phyloP scores from a whole-genome alignment of 208 protist genomes.

The Leishmania turanica region DNA sequence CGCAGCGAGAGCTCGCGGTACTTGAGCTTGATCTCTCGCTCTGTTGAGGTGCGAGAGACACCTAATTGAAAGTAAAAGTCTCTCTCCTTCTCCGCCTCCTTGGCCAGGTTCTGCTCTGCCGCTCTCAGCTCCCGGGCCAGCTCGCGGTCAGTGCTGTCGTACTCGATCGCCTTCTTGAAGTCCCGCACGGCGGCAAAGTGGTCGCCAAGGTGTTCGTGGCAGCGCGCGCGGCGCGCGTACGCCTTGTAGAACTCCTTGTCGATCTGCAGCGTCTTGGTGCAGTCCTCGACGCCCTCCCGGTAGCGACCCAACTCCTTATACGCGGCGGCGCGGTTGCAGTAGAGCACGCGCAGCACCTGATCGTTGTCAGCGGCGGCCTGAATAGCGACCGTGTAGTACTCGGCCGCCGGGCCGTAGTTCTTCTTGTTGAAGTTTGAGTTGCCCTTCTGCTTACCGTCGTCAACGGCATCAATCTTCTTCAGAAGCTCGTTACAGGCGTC shows the following conservation, averaged over 20 bases:
- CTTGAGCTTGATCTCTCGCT: constrained; percentile 85
- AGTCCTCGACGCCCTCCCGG: constrained; percentile 89
- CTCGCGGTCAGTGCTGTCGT: constrained; percentile 70
- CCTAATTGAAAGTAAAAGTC: constrained; percentile 91
- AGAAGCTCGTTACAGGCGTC: constrained; percentile 69
- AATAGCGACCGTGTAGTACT: constrained; percentile 84
- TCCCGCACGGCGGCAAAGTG: constrained; percentile 81
- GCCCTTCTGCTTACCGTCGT: constrained; percentile 89
- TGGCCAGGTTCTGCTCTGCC: constrained; percentile 67
- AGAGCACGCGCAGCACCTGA: constrained; percentile 88
- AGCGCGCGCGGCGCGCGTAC: constrained; percentile 88
- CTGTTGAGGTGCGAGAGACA: constrained; percentile 58
- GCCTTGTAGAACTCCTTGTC: constrained; percentile 90
- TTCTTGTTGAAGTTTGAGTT: constrained; percentile 85
- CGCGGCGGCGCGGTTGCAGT: constrained; percentile 92
- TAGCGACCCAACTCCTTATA: constrained; percentile 89
- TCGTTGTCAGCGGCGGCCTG: constrained; percentile 64
- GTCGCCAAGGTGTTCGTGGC: constrained; percentile 81
- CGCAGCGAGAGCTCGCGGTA: constrained; percentile 90
- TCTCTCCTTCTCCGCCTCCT: constrained; percentile 84
- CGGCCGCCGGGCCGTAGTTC: constrained; percentile 67
- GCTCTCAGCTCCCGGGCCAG: constrained; percentile 69
- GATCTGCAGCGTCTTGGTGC: constrained; percentile 80
- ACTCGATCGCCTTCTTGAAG: constrained; percentile 83
- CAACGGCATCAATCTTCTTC: constrained; percentile 69